A percentile compares a stretch with the other conserved stretches of the same genome.
Evolutionary conservation across 106 monocot genomes (phyloP).

Genomic region (Acanthochlamys bracteata): DNA sequence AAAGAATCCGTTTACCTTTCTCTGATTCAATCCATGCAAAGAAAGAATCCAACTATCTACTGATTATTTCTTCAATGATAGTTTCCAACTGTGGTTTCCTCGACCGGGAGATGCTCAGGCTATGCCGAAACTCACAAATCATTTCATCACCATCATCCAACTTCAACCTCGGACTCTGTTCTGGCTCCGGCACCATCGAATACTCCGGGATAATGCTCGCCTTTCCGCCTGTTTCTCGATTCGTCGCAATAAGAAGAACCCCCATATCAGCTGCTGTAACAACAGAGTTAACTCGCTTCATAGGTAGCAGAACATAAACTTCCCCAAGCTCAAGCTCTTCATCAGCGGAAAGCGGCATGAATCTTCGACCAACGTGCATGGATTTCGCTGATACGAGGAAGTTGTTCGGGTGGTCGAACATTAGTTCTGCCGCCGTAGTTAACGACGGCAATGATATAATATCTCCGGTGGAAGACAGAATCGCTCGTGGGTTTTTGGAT

Average conservation of each 20-base stretch:
- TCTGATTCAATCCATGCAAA: not conserved
- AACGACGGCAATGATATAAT: conserved; percentile 16
- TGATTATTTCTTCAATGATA: conserved; percentile 33
- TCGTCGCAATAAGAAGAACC: conserved; percentile 17
- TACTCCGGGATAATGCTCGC: conserved; percentile 11
- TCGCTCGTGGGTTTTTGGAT: conserved; percentile 7
- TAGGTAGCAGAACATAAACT: conserved; percentile 49
- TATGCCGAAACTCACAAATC: conserved; percentile 22
- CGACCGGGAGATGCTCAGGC: conserved; percentile 39
- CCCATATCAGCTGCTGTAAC: conserved; percentile 37
- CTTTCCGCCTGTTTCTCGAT: conserved; percentile 3
- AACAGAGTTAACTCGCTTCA: conserved; percentile 39
- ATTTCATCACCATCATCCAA: conserved; percentile 9
- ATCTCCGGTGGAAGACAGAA: conserved; percentile 29
- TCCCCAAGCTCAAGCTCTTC: conserved; percentile 58
- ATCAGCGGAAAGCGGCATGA: conserved; percentile 49
- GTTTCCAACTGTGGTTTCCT: conserved; percentile 57
- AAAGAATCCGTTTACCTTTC: too few relatives aligned
- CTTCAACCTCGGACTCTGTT: not conserved
- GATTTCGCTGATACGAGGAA: conserved; percentile 37
- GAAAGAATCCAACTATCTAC: not conserved
- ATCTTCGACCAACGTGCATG: conserved; percentile 28
- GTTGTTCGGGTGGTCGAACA: conserved; percentile 60
- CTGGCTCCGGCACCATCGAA: not conserved
- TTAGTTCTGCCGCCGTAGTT: conserved; percentile 62